Base-by-base conservation (phyloP, 208 protist species). In the Trypanosoma conorhini region DNA sequence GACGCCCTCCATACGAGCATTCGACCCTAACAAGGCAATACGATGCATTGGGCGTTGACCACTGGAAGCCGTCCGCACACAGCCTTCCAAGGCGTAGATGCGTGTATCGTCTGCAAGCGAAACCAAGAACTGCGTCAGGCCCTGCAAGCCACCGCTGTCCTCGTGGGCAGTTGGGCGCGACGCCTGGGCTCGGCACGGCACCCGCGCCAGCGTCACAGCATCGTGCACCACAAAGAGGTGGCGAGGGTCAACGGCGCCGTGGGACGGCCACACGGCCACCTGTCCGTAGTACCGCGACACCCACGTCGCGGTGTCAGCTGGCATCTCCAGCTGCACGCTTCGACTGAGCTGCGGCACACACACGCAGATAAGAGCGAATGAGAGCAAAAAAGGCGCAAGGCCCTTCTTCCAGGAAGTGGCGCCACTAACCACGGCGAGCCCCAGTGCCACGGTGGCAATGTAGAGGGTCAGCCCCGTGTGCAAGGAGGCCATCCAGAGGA, bases 281-380 rank as follows among this genome's bases (percentile, higher is more conserved):
- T 78, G 58, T 42, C 77, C 77, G 46, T 67, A 60, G 62, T 73
- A 72, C n/a, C 40, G 72, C 12, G 77, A 78, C 12, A 64, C 64
- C 72, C 77, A 82, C 50, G 42, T 70, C 15, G 8, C 0, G 1
- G 8, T 7, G 17, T 67, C 55, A 3, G 65, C 33, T n/a, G 56
- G 22, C 21, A 83, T 68, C 28, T 28, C 38, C 31, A 79, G 40
- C n/a, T 67, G 58, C 40, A 75, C 57, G n/a, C 46, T 46, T 10
- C 22, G 38, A 55, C 38, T 67, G 7, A 76, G 22, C 30, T 80
- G 71, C 46, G 40, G 51, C 21, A 74, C 17, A 38, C 19, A 30
- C 19, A 61, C 5, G 42, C 59, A 21, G 9, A 59, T n/a, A 15
- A 77, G 35, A n/a, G 38, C 48, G 31, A 77, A 67, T 21, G 33